Evolutionary conservation across 768 basidiomycete genomes (phyloP).

Genomic region (Mycena vitilis): DNA sequence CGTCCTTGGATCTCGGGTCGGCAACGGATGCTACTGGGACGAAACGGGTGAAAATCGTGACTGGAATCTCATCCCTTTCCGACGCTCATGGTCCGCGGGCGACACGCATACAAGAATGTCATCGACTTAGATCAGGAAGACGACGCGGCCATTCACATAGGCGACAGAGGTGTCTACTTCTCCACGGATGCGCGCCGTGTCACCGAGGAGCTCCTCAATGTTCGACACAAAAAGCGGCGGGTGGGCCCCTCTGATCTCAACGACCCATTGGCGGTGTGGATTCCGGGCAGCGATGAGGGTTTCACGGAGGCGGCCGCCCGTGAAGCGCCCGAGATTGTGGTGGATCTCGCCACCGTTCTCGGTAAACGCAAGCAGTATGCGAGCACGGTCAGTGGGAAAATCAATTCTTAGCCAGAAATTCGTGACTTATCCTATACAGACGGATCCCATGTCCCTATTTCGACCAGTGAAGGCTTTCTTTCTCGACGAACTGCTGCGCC

Average conservation of each 20-base stretch:
- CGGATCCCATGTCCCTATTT: slow-evolving; percentile 8
- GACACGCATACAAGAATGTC: too few species aligned
- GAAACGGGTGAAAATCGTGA: too few species aligned
- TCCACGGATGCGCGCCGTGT: not conserved
- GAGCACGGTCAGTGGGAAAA: not conserved
- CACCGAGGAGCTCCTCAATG: not conserved
- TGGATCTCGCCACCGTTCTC: not conserved
- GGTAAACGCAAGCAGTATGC: slow-evolving; percentile 17
- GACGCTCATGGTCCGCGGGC: too few species aligned
- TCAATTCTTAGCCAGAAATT: too few species aligned
- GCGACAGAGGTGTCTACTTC: slow-evolving; percentile 3
- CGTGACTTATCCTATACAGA: not conserved
- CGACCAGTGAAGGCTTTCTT: slow-evolving; percentile 7
- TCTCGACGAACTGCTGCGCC: slow-evolving; percentile 14
- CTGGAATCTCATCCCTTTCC: too few species aligned
- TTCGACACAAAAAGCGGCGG: slow-evolving; percentile 1
- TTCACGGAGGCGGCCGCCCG: not conserved
- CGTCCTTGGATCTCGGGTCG: too few species aligned
- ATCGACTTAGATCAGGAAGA: too few species aligned
- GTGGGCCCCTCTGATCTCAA: not conserved
- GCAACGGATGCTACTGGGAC: too few species aligned
- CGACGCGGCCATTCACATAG: not conserved
- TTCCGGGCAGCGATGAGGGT: not conserved
- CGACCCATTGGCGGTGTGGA: not conserved
- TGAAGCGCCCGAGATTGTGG: not conserved